A percentile compares a stretch with the other conserved stretches of the same genome.
Evolutionary conservation across 1,284 basidiomycete species (phyloP).

Genomic region (Cryptococcus deneoformans): DNA sequence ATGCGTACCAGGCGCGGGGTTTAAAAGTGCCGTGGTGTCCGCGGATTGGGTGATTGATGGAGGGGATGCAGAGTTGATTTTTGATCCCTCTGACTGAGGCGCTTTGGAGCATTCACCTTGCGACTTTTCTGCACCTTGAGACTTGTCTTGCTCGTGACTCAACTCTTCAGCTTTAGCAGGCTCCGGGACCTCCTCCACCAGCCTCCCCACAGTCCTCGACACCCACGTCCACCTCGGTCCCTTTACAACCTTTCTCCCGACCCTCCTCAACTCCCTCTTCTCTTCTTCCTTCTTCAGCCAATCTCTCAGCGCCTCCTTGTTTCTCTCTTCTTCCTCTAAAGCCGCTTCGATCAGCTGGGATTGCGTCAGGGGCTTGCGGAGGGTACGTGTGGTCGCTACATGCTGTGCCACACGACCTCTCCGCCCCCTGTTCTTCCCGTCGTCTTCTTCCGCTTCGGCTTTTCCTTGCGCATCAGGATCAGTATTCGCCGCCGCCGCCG

Average conservation of each 20-base stretch:
- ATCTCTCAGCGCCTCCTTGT: slow-evolving; percentile 51
- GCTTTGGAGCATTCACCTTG: background rate
- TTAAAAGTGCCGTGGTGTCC: too few relatives aligned
- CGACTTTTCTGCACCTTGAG: background rate
- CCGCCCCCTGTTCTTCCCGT: slow-evolving; percentile 3
- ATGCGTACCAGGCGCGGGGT: too few relatives aligned
- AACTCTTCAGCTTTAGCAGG: slow-evolving; percentile 2
- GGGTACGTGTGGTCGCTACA: slow-evolving; percentile 34
- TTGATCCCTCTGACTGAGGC: background rate
- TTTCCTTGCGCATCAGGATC: too few relatives aligned
- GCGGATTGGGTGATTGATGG: background rate
- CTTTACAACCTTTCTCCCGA: slow-evolving; percentile 49
- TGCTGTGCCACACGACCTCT: slow-evolving; percentile 38
- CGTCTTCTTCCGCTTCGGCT: slow-evolving; percentile 21
- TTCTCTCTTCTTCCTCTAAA: slow-evolving; percentile 54
- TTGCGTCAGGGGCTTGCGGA: slow-evolving; percentile 47
- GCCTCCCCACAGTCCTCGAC: slow-evolving; percentile 45
- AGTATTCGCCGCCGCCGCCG: slow-evolving; percentile 30
- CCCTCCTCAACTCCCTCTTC: slow-evolving; percentile 48
- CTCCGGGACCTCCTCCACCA: slow-evolving; percentile 27
- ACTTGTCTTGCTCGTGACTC: background rate
- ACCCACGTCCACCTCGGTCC: slow-evolving; percentile 53
- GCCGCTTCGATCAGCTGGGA: slow-evolving; percentile 54
- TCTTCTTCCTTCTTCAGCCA: slow-evolving; percentile 55
- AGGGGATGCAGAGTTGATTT: background rate